phyloP scores from a whole-genome alignment of 495 filamentous ascomycete genomes.

The Xylaria cubensis region DNA sequence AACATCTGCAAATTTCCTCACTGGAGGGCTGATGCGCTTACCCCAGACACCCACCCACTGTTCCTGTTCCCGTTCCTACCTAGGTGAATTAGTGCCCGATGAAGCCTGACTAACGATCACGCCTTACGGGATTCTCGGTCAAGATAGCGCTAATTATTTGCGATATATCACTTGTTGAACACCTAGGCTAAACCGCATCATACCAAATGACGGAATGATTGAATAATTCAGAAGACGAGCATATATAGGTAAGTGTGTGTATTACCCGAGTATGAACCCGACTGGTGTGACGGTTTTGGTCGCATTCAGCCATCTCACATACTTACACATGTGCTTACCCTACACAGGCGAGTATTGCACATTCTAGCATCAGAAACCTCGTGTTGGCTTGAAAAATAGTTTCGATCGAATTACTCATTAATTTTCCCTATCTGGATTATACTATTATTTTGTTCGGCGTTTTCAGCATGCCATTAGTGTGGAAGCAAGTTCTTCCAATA shows the following conservation, averaged over 20 bases:
- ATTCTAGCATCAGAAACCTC: neutral
- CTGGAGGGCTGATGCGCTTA: neutral
- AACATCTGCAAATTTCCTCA: neutral
- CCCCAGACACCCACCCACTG: neutral
- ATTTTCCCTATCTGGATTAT: neutral
- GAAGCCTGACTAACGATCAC: neutral
- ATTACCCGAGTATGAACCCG: slow-evolving; percentile 6
- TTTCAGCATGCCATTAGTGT: slow-evolving; percentile 4
- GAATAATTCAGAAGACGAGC: neutral
- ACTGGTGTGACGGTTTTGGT: neutral
- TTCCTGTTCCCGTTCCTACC: neutral
- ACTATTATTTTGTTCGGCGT: slow-evolving; percentile 2
- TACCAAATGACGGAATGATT: neutral
- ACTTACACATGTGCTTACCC: neutral
- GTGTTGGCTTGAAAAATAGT: neutral
- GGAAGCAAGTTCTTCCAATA: neutral
- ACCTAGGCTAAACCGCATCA: neutral
- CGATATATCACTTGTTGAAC: neutral
- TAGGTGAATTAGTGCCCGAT: neutral
- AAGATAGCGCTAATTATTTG: neutral
- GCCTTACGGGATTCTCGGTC: neutral
- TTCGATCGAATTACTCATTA: slow-evolving; percentile 2
- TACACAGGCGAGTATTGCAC: neutral
- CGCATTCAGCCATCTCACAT: neutral
- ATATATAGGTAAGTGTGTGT: neutral